Percentiles rank a stretch among this genome's conserved stretches.
These are phyloP conservation scores for Ciborinia camelliae DNA, from an alignment of 2,329 filamentous ascomycete genomes.

Conservation along the genomic window DNA sequence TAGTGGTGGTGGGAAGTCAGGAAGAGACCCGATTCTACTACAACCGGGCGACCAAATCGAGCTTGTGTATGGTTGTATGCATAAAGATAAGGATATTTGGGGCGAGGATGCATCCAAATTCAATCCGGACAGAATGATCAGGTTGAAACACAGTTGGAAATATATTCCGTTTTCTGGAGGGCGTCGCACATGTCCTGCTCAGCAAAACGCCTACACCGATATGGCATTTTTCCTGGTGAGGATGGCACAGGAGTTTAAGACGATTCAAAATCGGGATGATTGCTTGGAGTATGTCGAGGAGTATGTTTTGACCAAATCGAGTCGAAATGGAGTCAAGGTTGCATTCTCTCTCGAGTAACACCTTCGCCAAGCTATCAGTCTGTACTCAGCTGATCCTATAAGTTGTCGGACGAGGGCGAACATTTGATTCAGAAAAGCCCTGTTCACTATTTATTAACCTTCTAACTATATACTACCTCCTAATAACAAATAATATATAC, in stretches of 20 bases:
- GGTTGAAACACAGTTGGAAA: slow-evolving; percentile 35
- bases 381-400: neutral
- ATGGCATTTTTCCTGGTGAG: slow-evolving; percentile 6
- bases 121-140: slow-evolving; percentile 42
- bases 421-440: too few relatives aligned
- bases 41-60: slow-evolving; percentile 24
- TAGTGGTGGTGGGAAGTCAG: slow-evolving; percentile 33
- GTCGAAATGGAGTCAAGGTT: slow-evolving; percentile 9
- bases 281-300: slow-evolving; percentile 11
- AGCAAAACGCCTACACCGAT: slow-evolving; percentile 16
- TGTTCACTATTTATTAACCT: too few relatives aligned
- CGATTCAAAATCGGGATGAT: slow-evolving; percentile 10
- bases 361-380: neutral
- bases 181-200: slow-evolving; percentile 13
- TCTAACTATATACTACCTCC: too few relatives aligned
- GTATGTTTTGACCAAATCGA: slow-evolving; percentile 8
- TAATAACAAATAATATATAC: too few relatives aligned
- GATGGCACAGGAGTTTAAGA: slow-evolving; percentile 13
- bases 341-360: neutral
- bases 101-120: slow-evolving; percentile 40
- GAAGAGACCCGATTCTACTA: slow-evolving; percentile 32
- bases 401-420: too few relatives aligned
- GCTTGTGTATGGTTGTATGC: slow-evolving; percentile 36
- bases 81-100: slow-evolving; percentile 40
- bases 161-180: slow-evolving; percentile 15